Evolutionary conservation across 2,329 filamentous ascomycete genomes (phyloP).

Genomic region (Exserohilum turcica): DNA sequence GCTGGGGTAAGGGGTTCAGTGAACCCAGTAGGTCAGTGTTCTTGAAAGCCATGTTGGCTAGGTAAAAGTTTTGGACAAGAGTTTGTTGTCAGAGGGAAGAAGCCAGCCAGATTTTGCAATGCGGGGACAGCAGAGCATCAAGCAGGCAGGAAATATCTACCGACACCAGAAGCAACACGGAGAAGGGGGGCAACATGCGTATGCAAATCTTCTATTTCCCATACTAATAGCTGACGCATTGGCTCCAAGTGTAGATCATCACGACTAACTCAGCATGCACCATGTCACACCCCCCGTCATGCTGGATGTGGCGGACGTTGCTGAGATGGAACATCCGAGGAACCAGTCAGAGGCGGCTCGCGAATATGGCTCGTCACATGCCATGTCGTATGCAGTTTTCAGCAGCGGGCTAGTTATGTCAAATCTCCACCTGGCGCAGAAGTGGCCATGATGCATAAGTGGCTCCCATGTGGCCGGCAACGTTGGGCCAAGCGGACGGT

Average conservation of each 20-base stretch:
- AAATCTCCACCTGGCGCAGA: not conserved
- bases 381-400: not conserved
- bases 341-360: conserved; percentile 1
- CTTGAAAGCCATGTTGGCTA: conserved; percentile 8
- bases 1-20: conserved; percentile 11
- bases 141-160: conserved; percentile 6
- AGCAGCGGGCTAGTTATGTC: not conserved
- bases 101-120: not conserved
- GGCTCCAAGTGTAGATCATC: conserved; percentile 4
- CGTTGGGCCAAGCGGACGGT: not conserved
- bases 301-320: not conserved
- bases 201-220: not conserved
- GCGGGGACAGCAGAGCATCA: conserved; percentile 5
- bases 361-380: not conserved
- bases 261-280: conserved; percentile 2
- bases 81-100: not conserved
- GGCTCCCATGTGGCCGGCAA: not conserved
- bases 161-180: not conserved
- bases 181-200: not conserved
- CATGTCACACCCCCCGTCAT: not conserved
- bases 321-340: conserved; percentile 1
- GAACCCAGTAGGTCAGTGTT: conserved; percentile 9
- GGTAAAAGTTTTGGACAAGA: not conserved
- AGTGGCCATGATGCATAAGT: not conserved
- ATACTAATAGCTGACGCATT: not conserved